Evolutionary conservation across 106 monocot species (phyloP).

Genomic region (Dioscorea zingiberensis): DNA sequence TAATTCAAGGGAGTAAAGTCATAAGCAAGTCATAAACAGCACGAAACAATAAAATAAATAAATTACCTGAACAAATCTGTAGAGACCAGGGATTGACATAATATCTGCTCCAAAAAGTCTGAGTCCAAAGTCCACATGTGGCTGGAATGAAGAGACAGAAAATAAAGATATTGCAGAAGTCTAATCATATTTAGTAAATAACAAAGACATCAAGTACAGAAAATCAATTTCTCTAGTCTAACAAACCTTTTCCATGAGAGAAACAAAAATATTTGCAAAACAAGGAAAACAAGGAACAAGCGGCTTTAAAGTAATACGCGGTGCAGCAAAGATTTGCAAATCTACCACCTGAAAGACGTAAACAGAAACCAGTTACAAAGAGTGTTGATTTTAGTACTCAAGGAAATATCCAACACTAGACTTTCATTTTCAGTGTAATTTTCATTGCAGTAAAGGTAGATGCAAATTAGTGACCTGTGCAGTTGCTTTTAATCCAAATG

Average conservation of each 20-base stretch:
- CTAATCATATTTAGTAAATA: background rate
- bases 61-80: constrained; percentile 68
- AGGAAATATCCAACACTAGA: too few relatives aligned
- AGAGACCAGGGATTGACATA: constrained; percentile 81
- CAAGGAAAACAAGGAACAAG: constrained; percentile 82
- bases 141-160: constrained; percentile 26
- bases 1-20: too few relatives aligned
- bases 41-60: background rate
- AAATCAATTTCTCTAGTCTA: background rate
- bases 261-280: constrained; percentile 76
- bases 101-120: constrained; percentile 80
- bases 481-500: constrained; percentile 60
- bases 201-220: background rate
- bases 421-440: too few relatives aligned
- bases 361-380: background rate
- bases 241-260: constrained; percentile 88
- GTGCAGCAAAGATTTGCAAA: constrained; percentile 75
- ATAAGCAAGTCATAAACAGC: too few relatives aligned
- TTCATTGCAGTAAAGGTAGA: too few relatives aligned
- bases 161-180: background rate
- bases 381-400: too few relatives aligned
- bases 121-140: constrained; percentile 89
- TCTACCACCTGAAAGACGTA: constrained; percentile 61
- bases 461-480: constrained; percentile 43
- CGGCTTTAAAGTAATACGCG: constrained; percentile 83